phyloP scores from a whole-genome alignment of 768 basidiomycete species.

The Pseudohyphozyma bogoriensis region DNA sequence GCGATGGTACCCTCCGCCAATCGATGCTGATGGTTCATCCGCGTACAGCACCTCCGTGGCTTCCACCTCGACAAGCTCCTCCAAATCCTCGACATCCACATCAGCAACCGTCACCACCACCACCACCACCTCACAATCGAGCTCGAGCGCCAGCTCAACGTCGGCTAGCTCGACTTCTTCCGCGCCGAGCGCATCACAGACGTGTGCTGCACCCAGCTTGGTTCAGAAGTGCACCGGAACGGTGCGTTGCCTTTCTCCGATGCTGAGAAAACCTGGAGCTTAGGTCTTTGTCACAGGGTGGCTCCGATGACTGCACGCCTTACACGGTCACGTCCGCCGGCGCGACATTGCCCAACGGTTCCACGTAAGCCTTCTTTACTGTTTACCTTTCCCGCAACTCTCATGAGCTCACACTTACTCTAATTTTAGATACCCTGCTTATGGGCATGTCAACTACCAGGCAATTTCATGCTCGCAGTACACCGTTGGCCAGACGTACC shows the following conservation, averaged over 20 bases:
- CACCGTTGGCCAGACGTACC: conserved; percentile 2
- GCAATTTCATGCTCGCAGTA: conserved; percentile 6
- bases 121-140: not conserved
- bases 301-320: conserved; percentile 6
- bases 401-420: not conserved
- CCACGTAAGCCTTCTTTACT: not conserved
- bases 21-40: no score
- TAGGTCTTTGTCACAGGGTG: not conserved
- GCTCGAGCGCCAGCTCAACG: not conserved
- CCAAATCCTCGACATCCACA: not conserved
- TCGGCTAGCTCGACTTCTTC: not conserved
- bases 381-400: not conserved
- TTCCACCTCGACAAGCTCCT: not conserved
- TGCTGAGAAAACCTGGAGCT: no score
- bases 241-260: no score
- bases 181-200: not conserved
- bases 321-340: not conserved
- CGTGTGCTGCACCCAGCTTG: not conserved
- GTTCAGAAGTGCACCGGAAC: no score
- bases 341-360: not conserved
- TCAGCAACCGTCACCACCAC: not conserved
- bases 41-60: not conserved
- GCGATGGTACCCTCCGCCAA: no score
- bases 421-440: not conserved
- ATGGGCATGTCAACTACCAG: conserved; percentile 10